Percentiles rank a stretch among this genome's conserved stretches.
Evolutionary conservation across 163 green algal genomes (phyloP).

Genomic region (Prototheca wickerhamii): DNA sequence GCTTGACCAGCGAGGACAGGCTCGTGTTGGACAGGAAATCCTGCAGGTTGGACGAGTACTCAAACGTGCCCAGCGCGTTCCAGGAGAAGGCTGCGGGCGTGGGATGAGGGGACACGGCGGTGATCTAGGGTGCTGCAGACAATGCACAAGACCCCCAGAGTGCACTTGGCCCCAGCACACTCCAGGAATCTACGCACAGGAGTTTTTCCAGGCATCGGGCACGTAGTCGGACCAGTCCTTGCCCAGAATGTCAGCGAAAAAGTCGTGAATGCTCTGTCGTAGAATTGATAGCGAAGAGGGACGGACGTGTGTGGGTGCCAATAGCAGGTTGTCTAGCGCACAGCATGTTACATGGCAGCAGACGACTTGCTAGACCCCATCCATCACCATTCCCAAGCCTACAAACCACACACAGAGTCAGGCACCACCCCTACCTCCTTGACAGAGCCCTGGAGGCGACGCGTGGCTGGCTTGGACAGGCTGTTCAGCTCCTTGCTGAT

Average conservation of each 20-base stretch:
- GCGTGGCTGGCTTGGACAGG: too few relatives aligned
- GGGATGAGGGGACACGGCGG: background rate
- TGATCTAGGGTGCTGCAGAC: background rate
- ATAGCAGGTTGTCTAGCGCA: too few relatives aligned
- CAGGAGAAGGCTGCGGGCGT: slow-evolving; percentile 7
- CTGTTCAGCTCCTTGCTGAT: too few relatives aligned
- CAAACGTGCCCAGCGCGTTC: slow-evolving; percentile 21
- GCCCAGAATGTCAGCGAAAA: slow-evolving; percentile 16
- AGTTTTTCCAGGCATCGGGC: background rate
- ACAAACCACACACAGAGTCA: too few relatives aligned
- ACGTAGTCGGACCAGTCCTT: slow-evolving; percentile 7
- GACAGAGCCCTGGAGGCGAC: too few relatives aligned
- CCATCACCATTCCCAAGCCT: too few relatives aligned
- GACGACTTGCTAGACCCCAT: too few relatives aligned
- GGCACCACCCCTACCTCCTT: too few relatives aligned
- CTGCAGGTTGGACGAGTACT: slow-evolving; percentile 19
- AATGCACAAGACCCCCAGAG: background rate
- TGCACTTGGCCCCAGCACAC: background rate
- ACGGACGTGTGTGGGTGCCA: background rate
- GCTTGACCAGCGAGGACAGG: slow-evolving; percentile 5
- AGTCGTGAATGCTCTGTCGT: slow-evolving; percentile 5
- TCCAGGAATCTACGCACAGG: background rate
- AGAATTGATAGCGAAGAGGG: background rate
- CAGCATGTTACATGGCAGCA: too few relatives aligned
- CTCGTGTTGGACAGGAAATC: slow-evolving; percentile 14